Evolutionary conservation across 768 basidiomycete species (phyloP).

Genomic region (Cystofilobasidium ferigula): DNA sequence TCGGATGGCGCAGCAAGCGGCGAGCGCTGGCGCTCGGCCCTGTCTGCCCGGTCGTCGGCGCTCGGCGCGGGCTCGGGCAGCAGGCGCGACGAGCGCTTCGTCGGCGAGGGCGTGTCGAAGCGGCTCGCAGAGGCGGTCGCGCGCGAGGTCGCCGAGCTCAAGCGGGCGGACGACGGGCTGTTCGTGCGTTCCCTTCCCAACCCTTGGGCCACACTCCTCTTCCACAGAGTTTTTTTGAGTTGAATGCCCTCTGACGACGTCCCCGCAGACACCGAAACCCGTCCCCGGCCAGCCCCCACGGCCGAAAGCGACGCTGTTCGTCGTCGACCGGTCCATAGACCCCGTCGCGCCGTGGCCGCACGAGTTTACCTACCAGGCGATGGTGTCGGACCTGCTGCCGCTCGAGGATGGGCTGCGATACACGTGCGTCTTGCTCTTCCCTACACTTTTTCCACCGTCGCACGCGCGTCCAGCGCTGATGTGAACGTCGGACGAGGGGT

Average conservation of each 20-base stretch:
- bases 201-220: neutral
- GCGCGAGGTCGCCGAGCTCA: slow-evolving; percentile 70
- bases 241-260: neutral
- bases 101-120: slow-evolving; percentile 66
- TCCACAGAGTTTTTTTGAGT: neutral
- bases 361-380: slow-evolving; percentile 98
- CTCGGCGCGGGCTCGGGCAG: slow-evolving; percentile 14
- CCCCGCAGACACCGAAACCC: neutral
- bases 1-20: slow-evolving; percentile 18
- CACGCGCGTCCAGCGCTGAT: neutral
- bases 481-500: neutral
- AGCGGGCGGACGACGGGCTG: slow-evolving; percentile 57
- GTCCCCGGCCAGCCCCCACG: slow-evolving; percentile 40
- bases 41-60: slow-evolving; percentile 27
- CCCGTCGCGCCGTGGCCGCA: slow-evolving; percentile 79
- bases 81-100: slow-evolving; percentile 39
- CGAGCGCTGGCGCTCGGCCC: slow-evolving; percentile 36
- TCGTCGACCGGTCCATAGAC: slow-evolving; percentile 97
- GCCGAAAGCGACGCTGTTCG: slow-evolving; percentile 68
- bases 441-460: neutral
- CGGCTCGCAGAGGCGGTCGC: slow-evolving; percentile 79
- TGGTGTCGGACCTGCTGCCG: slow-evolving; percentile 87
- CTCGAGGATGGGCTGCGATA: slow-evolving; percentile 79
- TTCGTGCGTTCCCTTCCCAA: neutral
- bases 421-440: slow-evolving; percentile 48